Conservation (phyloP, 352 stramenopile genomes). For the Phytophthora cactorum region DNA sequence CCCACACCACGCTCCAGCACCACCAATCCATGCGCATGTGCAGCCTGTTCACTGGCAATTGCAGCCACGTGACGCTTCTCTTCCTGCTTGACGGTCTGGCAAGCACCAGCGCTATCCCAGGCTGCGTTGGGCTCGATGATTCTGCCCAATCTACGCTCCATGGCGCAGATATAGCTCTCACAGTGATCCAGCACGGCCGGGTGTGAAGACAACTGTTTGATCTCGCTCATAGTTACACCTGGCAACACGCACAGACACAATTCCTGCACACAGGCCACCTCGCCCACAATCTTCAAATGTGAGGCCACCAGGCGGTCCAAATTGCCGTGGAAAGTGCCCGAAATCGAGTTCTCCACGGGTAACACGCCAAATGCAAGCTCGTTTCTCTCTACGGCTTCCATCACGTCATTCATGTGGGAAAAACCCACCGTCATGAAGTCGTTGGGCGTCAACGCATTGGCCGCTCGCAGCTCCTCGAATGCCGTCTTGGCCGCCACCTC, state of each 20-base stretch:
- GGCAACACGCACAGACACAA: slow-evolving; percentile 63
- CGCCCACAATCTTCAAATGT: slow-evolving; percentile 74
- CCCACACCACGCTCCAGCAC: slow-evolving; percentile 65
- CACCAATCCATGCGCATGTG: slow-evolving; percentile 52
- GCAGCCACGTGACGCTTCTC: slow-evolving; percentile 54
- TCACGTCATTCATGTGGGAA: slow-evolving; percentile 57
- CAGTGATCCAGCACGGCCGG: slow-evolving; percentile 72
- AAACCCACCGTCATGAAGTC: slow-evolving; percentile 72
- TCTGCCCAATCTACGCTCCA: slow-evolving; percentile 56
- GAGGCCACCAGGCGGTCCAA: slow-evolving; percentile 68
- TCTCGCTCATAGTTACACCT: slow-evolving; percentile 45
- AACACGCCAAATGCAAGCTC: slow-evolving; percentile 69
- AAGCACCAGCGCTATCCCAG: slow-evolving; percentile 72
- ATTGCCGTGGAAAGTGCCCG: slow-evolving; percentile 76
- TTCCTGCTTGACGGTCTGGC: slow-evolving; percentile 68
- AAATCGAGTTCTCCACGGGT: slow-evolving; percentile 78
- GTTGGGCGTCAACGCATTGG: slow-evolving; percentile 43
- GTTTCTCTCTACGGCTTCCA: slow-evolving; percentile 63
- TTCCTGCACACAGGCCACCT: slow-evolving; percentile 73
- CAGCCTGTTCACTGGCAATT: slow-evolving; percentile 72
- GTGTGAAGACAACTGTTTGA: slow-evolving; percentile 66
- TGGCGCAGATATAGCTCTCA: slow-evolving; percentile 66
- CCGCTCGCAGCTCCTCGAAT: slow-evolving; percentile 67
- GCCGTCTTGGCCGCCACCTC: slow-evolving; percentile 60
- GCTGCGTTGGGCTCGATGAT: slow-evolving; percentile 70